These are phyloP conservation scores for Botrytis paeoniae DNA, from an alignment of 2,329 filamentous ascomycete species.

Conservation along the genomic window DNA sequence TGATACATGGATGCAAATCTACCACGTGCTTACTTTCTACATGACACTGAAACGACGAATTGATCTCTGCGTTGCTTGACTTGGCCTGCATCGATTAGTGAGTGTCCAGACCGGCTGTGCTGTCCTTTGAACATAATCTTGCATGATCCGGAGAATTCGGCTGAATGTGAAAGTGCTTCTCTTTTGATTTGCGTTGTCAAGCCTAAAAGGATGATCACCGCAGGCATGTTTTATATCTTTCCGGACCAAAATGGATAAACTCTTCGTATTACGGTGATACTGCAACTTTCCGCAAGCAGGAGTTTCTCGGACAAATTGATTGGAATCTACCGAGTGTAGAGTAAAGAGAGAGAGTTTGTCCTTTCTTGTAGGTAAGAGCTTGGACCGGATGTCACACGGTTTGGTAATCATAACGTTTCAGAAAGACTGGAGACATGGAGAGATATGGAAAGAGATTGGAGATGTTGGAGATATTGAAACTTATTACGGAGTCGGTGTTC, in stretches of 20 bases:
- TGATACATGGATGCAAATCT: neutral
- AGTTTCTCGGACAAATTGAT: neutral
- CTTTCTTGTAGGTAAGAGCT: neutral
- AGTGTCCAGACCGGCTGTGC: neutral
- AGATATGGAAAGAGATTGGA: neutral
- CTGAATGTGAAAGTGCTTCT: neutral
- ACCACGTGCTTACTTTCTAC: neutral
- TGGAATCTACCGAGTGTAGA: neutral
- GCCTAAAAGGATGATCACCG: constrained; percentile 1
- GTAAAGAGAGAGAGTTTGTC: neutral
- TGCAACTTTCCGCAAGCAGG: neutral
- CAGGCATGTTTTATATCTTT: constrained; percentile 7
- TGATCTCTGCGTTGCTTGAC: neutral
- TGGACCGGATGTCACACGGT: neutral
- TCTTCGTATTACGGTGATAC: neutral
- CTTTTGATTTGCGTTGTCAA: neutral
- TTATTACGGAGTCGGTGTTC: neutral
- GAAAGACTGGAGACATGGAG: neutral
- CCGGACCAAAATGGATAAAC: neutral
- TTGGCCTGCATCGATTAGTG: neutral
- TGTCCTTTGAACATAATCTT: constrained; percentile 6
- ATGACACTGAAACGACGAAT: neutral
- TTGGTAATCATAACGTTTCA: neutral
- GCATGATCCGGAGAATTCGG: constrained; percentile 15
- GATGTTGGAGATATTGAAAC: neutral